Evolutionary conservation across 2,329 filamentous ascomycete species (phyloP).

Genomic region (Epichloe elymi): DNA sequence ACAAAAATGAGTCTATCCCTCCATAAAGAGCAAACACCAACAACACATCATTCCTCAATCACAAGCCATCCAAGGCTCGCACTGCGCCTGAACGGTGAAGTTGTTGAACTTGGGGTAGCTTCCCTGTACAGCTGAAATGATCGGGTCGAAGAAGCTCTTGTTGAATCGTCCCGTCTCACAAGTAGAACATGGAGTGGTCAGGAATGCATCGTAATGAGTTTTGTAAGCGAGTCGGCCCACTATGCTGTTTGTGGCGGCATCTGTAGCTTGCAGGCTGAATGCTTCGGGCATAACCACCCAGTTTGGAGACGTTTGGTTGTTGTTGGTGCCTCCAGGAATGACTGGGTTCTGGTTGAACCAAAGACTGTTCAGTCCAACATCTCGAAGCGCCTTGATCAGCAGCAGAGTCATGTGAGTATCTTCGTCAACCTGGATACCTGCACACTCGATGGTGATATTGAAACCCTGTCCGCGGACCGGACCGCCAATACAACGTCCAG

Average conservation of each 20-base stretch:
- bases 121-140: slow-evolving; percentile 25
- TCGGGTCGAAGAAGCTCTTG: slow-evolving; percentile 23
- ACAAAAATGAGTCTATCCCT: slow-evolving; percentile 1
- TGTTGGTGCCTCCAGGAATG: slow-evolving; percentile 20
- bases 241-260: slow-evolving; percentile 18
- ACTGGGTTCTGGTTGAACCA: slow-evolving; percentile 27
- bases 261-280: slow-evolving; percentile 22
- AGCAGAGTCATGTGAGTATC: slow-evolving; percentile 27
- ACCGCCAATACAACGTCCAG: slow-evolving; percentile 20
- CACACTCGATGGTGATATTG: slow-evolving; percentile 24
- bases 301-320: slow-evolving; percentile 15
- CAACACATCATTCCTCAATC: slow-evolving; percentile 7
- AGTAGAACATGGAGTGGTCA: slow-evolving; percentile 21
- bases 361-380: slow-evolving; percentile 24
- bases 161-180: slow-evolving; percentile 24
- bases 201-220: slow-evolving; percentile 25
- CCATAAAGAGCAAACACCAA: slow-evolving; percentile 2
- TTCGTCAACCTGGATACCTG: slow-evolving; percentile 23
- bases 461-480: slow-evolving; percentile 22
- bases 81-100: slow-evolving; percentile 24
- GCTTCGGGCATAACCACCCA: slow-evolving; percentile 28
- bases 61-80: slow-evolving; percentile 26
- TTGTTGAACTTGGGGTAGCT: slow-evolving; percentile 26
- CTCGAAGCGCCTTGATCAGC: slow-evolving; percentile 24
- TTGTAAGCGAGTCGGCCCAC: slow-evolving; percentile 24